Conservation (phyloP, 176 grass and related monocot species). For the Zoysia japonica region DNA sequence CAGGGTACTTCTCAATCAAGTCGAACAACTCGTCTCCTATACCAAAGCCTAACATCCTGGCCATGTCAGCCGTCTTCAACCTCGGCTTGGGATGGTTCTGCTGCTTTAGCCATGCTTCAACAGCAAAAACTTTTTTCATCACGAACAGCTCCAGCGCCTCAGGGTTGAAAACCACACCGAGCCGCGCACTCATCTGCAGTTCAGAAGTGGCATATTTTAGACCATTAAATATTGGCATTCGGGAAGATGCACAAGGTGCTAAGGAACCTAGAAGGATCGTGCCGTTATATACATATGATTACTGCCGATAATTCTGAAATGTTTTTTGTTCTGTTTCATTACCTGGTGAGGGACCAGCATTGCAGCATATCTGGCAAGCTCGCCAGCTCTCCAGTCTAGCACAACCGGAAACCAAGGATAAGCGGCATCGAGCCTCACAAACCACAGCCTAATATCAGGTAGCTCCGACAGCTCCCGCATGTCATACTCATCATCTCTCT, state of each 20-base stretch:
- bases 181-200: constrained; percentile 71
- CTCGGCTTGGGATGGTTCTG: constrained; percentile 69
- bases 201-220: neutral
- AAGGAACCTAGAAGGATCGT: neutral
- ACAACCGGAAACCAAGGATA: constrained; percentile 93
- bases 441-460: constrained; percentile 83
- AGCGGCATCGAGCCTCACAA: constrained; percentile 78
- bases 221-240: neutral
- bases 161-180: constrained; percentile 86
- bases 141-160: constrained; percentile 86
- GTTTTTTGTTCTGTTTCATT: too few relatives aligned
- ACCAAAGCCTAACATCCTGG: constrained; percentile 86
- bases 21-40: constrained; percentile 75
- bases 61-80: constrained; percentile 86
- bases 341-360: constrained; percentile 92
- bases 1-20: constrained; percentile 66
- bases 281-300: neutral
- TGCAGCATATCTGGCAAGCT: constrained; percentile 82
- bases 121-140: constrained; percentile 71
- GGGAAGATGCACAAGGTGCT: too few relatives aligned
- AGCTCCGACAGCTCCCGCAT: constrained; percentile 70
- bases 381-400: constrained; percentile 92
- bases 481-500: constrained; percentile 81
- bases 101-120: constrained; percentile 73
- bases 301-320: too few relatives aligned